Evolutionary conservation across 352 stramenopile species (phyloP), one percentile per base, ranked within the genome.

Genomic region (Globisporangium paroecandrum): DNA sequence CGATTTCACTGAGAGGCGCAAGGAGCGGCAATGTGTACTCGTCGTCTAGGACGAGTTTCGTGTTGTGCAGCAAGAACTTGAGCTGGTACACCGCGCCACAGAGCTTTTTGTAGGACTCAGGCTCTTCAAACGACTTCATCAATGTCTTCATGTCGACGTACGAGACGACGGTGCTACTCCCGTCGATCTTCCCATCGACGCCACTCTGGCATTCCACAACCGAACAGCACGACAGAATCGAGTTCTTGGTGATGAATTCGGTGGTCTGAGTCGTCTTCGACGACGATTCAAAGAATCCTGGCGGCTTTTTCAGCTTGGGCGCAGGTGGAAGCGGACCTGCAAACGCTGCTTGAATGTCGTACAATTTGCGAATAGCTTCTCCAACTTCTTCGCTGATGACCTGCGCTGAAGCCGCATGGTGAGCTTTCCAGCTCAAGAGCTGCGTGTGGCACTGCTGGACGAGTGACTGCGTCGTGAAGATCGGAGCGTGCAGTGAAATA

Each of bases 401-500:
- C 15, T 65, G 56, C 8, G 9, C 12, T 10, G n/a, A 3, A 46
- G 27, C n/a, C 1, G n/a, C 20, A 24, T 27, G n/a, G 15, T 15
- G 22, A 15, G 22, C 5, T 15, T 32, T 65, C 60, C 60, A 65
- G 43, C 25, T 54, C 53, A 74, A 63, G n/a, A 86, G 58, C 34
- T 78, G 65, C 1, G 69, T 73, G 27, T 72, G 58, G 3, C 70
- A 77, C 22, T 74, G 64, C 56, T 83, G 74, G 18, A 77, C 70
- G 24, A 82, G 60, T 1, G 68, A 59, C 12, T 73, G 65, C 18
- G 32, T 76, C 32, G n/a, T 18, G 51, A 81, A 70, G 10, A 61
- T 38, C 9, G 62, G 57, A 13, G 65, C 51, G 0, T 47, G 59
- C 7, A 77, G 29, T 18, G 73, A 69, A 46, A 77, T 63, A 32